These are phyloP conservation scores for Pleodorina starrii DNA, from an alignment of 139 green algal species.

Conservation along the genomic window DNA sequence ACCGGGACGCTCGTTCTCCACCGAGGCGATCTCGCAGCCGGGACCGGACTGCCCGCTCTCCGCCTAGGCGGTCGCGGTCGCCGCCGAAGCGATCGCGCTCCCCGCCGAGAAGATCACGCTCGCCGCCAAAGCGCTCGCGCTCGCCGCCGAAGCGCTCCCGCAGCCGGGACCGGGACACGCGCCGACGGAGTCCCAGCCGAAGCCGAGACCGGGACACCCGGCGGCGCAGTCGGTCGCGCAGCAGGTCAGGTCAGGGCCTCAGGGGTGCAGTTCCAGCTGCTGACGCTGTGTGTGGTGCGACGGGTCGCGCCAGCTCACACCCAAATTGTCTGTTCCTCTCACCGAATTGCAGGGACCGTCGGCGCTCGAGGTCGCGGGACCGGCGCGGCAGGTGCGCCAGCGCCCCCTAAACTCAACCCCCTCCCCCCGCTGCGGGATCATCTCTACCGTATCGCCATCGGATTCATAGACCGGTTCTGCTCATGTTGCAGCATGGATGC, in stretches of 20 bases:
- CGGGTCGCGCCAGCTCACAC: too few relatives aligned
- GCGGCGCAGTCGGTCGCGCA: constrained; percentile 15
- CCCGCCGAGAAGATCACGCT: neutral
- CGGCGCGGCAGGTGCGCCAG: neutral
- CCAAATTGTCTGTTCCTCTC: neutral
- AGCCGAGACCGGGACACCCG: neutral
- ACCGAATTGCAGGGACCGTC: constrained; percentile 9
- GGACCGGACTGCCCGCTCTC: neutral
- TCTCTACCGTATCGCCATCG: too few relatives aligned
- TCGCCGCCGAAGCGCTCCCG: neutral
- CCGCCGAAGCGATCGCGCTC: neutral
- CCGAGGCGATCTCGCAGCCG: neutral
- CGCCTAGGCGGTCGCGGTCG: neutral
- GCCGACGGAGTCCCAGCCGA: neutral
- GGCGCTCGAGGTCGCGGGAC: neutral
- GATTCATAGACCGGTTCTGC: too few relatives aligned
- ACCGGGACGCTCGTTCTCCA: neutral
- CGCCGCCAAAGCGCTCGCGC: neutral
- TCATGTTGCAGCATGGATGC: too few relatives aligned
- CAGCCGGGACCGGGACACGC: neutral
- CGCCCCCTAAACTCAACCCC: too few relatives aligned
- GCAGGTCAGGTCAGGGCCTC: neutral
- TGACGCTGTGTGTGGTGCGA: too few relatives aligned
- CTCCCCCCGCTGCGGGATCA: too few relatives aligned
- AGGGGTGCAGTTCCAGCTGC: too few relatives aligned